Percentiles rank a stretch among this genome's conserved stretches.
phyloP scores from a whole-genome alignment of 1,139 yeast genomes.

The Zygoascus sp. region DNA sequence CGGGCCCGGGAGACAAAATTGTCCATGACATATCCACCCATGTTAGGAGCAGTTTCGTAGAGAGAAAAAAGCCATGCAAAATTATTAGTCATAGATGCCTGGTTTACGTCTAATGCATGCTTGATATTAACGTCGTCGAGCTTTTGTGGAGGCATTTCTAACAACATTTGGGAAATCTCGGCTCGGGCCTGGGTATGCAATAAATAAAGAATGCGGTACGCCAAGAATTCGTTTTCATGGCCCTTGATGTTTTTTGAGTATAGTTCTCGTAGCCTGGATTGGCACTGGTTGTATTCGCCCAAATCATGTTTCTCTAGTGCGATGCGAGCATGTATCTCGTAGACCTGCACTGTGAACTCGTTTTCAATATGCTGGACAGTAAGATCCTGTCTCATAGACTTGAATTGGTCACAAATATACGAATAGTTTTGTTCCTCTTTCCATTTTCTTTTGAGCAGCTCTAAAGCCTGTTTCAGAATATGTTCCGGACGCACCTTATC shows the following conservation, averaged over 20 bases:
- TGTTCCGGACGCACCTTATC: constrained; percentile 68
- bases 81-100: constrained; percentile 44
- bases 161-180: constrained; percentile 31
- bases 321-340: constrained; percentile 82
- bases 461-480: constrained; percentile 56
- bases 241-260: constrained; percentile 45
- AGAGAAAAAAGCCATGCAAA: constrained; percentile 51
- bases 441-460: constrained; percentile 53
- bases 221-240: constrained; percentile 56
- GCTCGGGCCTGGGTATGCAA: constrained; percentile 64
- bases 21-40: constrained; percentile 44
- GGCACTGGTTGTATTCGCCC: constrained; percentile 96
- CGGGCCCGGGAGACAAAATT: constrained; percentile 54
- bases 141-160: constrained; percentile 28
- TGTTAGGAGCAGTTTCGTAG: constrained; percentile 40
- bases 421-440: constrained; percentile 53
- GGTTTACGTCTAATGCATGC: constrained; percentile 45
- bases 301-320: constrained; percentile 78
- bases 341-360: constrained; percentile 71
- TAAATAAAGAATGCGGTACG: constrained; percentile 74
- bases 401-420: constrained; percentile 83
- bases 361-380: constrained; percentile 87
- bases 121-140: constrained; percentile 34
- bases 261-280: constrained; percentile 61
- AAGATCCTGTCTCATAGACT: constrained; percentile 86